These are phyloP conservation scores for Chamaecyparis obtusa DNA, from an alignment of 75 land plant genomes.

Conservation along the genomic window DNA sequence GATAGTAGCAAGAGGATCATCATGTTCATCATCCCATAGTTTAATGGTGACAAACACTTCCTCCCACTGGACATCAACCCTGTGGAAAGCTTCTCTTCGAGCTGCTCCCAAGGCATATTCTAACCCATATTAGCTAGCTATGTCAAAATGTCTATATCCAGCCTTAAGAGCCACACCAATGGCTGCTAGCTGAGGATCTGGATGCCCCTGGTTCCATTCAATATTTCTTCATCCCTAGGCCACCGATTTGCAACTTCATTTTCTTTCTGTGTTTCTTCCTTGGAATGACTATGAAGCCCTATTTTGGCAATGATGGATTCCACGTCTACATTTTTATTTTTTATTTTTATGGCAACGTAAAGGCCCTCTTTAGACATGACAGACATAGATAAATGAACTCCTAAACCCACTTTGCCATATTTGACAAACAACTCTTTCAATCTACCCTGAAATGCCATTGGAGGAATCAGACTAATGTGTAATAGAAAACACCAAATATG, in stretches of 20 bases:
- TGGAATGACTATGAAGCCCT: constrained; percentile 34
- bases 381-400: constrained; percentile 84
- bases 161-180: no score
- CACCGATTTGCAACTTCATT: neutral
- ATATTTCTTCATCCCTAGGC: constrained; percentile 14
- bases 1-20: no score
- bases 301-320: constrained; percentile 50
- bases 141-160: no score
- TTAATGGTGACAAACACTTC: no score
- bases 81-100: no score
- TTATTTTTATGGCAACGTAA: constrained; percentile 83
- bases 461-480: neutral
- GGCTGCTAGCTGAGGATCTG: no score
- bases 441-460: constrained; percentile 29
- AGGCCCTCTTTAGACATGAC: constrained; percentile 68
- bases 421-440: constrained; percentile 65
- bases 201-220: neutral
- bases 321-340: constrained; percentile 98
- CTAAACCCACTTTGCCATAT: constrained; percentile 89
- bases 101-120: no score
- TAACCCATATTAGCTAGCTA: no score
- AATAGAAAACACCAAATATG: neutral
- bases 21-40: no score
- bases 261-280: neutral
- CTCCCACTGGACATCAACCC: no score